A percentile compares a stretch with the other conserved stretches of the same genome.
phyloP scores from a whole-genome alignment of 192 early-diverging fungal species.

The Dissophora globulifera region DNA sequence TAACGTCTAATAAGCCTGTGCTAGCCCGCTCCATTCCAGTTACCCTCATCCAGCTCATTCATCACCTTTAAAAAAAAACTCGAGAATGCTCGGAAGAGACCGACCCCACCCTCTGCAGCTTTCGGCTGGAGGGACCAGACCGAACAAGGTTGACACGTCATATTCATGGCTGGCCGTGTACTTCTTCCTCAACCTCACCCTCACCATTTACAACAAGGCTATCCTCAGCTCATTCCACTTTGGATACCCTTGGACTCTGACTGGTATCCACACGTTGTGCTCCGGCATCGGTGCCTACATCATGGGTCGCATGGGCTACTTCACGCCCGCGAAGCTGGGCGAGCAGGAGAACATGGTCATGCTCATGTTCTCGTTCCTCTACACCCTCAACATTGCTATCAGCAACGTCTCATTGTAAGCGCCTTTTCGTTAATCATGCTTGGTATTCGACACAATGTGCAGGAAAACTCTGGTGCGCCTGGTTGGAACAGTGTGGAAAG shows the following conservation, averaged over 20 bases:
- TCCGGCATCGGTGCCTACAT: slow-evolving; percentile 74
- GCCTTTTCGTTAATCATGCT: background rate
- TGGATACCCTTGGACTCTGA: slow-evolving; percentile 87
- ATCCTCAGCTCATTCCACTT: slow-evolving; percentile 81
- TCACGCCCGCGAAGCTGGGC: slow-evolving; percentile 64
- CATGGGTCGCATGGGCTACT: slow-evolving; percentile 59
- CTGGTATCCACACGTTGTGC: slow-evolving; percentile 82
- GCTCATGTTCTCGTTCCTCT: slow-evolving; percentile 84
- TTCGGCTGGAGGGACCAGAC: slow-evolving; percentile 8
- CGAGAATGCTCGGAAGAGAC: slow-evolving; percentile 36
- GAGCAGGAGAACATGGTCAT: slow-evolving; percentile 72
- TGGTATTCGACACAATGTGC: background rate
- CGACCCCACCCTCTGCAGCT: slow-evolving; percentile 40
- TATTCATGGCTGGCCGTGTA: slow-evolving; percentile 73
- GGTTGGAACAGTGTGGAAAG: too few relatives aligned
- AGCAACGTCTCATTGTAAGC: slow-evolving; percentile 86
- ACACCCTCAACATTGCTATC: slow-evolving; percentile 92
- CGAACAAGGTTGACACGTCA: slow-evolving; percentile 48
- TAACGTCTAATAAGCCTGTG: too few relatives aligned
- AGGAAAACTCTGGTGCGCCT: too few relatives aligned
- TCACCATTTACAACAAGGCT: slow-evolving; percentile 90
- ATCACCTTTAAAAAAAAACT: too few relatives aligned
- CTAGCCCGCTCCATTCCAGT: too few relatives aligned
- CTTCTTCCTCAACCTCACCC: slow-evolving; percentile 76
- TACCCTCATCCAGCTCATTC: too few relatives aligned